phyloP scores from a whole-genome alignment of 306 rosid genomes.

The Trifolium repens region DNA sequence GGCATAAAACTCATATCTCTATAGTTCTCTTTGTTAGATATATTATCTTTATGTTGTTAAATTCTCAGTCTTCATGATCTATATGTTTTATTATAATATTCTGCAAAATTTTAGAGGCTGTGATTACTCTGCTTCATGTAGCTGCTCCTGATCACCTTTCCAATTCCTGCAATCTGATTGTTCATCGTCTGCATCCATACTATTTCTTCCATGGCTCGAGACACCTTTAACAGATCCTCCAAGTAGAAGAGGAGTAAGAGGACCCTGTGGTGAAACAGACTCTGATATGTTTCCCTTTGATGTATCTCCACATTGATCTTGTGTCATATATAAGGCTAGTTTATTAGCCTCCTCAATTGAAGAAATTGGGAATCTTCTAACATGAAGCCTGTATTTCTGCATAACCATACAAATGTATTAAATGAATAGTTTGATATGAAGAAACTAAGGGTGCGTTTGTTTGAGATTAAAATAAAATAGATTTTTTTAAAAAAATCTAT shows the following conservation, averaged over 20 bases:
- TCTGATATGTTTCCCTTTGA: slow-evolving; percentile 53
- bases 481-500: no score
- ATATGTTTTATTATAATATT: slow-evolving; percentile 33
- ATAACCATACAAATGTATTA: slow-evolving; percentile 17
- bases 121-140: slow-evolving; percentile 51
- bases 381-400: slow-evolving; percentile 93
- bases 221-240: slow-evolving; percentile 60
- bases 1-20: slow-evolving; percentile 38
- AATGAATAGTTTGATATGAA: slow-evolving; percentile 5
- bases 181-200: slow-evolving; percentile 73
- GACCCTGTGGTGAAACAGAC: slow-evolving; percentile 80
- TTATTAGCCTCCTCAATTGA: slow-evolving; percentile 40
- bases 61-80: slow-evolving; percentile 44
- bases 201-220: slow-evolving; percentile 59
- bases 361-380: slow-evolving; percentile 62
- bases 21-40: slow-evolving; percentile 39
- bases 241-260: slow-evolving; percentile 51
- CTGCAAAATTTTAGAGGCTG: slow-evolving; percentile 52
- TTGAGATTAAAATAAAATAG: no score
- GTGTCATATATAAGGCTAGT: slow-evolving; percentile 48
- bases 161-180: slow-evolving; percentile 80
- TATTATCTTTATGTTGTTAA: slow-evolving; percentile 37
- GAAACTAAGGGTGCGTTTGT: no score
- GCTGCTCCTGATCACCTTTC: slow-evolving; percentile 60
- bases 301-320: slow-evolving; percentile 55